phyloP scores from a whole-genome alignment of 1,139 yeast genomes.

The Debaryomycetaceae sp. region DNA sequence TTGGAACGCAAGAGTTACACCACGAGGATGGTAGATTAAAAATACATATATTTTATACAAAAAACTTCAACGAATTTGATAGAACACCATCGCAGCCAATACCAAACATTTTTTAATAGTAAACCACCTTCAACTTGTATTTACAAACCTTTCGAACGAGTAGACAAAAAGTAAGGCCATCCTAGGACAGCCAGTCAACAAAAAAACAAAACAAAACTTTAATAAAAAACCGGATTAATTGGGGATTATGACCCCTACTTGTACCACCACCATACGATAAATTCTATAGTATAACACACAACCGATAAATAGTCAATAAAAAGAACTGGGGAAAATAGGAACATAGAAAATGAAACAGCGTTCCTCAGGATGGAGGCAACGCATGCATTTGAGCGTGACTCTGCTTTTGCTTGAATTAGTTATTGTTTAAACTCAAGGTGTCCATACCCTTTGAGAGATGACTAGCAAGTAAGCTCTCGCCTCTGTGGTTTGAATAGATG shows the following conservation, averaged over 20 bases:
- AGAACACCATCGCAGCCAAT: neutral
- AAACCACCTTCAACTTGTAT: neutral
- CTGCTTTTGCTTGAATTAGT: constrained; percentile 1
- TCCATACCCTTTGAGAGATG: constrained; percentile 26
- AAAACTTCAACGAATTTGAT: neutral
- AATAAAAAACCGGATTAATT: too few relatives aligned
- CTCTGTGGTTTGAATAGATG: neutral
- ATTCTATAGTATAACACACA: constrained; percentile 1
- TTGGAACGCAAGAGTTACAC: too few relatives aligned
- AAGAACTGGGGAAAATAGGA: neutral
- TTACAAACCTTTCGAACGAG: neutral
- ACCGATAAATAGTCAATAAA: neutral
- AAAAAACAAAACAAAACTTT: neutral
- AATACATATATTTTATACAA: neutral
- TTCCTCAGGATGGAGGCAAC: too few relatives aligned
- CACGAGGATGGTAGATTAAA: neutral
- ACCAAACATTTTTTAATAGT: neutral
- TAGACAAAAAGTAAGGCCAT: neutral
- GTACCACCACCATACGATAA: neutral
- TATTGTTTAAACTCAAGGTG: constrained; percentile 32
- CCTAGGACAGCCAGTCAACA: neutral
- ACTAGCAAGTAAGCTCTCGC: neutral
- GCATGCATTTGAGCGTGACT: neutral
- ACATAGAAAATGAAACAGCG: neutral
- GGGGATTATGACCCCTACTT: neutral